These are phyloP conservation scores for Neltuma alba DNA, from an alignment of 306 rosid species.

Conservation along the genomic window DNA sequence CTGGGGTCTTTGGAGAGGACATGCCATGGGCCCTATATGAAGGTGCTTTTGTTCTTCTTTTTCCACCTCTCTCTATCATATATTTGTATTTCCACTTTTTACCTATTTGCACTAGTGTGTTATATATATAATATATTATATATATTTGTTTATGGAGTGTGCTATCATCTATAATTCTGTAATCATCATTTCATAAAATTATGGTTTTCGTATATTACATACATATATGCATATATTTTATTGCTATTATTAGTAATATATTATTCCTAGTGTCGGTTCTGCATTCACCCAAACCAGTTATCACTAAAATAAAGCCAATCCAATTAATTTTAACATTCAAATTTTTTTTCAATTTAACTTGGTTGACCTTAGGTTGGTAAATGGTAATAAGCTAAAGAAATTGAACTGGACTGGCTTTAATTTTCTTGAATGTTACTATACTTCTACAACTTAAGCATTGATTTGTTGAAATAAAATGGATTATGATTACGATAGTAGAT, in stretches of 20 bases:
- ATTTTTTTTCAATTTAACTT: not conserved
- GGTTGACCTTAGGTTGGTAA: not conserved
- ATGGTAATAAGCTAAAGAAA: not conserved
- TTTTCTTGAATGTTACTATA: not conserved
- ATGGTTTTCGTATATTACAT: not conserved
- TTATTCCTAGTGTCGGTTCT: not conserved
- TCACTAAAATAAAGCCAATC: not conserved
- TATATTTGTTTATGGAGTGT: slow-evolving; percentile 3
- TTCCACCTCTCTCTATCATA: slow-evolving; percentile 5
- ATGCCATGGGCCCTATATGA: slow-evolving; percentile 64
- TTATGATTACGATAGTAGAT: not conserved
- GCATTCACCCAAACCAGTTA: not conserved
- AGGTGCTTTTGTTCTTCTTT: slow-evolving; percentile 65
- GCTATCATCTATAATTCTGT: slow-evolving; percentile 48
- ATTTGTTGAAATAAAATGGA: not conserved
- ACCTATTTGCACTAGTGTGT: slow-evolving; percentile 28
- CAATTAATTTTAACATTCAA: not conserved
- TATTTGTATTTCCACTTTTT: slow-evolving; percentile 38
- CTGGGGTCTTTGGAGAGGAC: slow-evolving; percentile 77
- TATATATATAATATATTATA: not conserved
- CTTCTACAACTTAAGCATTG: not conserved
- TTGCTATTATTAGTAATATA: not conserved
- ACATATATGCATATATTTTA: not conserved
- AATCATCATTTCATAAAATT: slow-evolving; percentile 33
- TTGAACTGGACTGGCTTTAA: not conserved